Conservation (phyloP, 2,329 filamentous ascomycete genomes). For the Xylariomycetidae sp. region DNA sequence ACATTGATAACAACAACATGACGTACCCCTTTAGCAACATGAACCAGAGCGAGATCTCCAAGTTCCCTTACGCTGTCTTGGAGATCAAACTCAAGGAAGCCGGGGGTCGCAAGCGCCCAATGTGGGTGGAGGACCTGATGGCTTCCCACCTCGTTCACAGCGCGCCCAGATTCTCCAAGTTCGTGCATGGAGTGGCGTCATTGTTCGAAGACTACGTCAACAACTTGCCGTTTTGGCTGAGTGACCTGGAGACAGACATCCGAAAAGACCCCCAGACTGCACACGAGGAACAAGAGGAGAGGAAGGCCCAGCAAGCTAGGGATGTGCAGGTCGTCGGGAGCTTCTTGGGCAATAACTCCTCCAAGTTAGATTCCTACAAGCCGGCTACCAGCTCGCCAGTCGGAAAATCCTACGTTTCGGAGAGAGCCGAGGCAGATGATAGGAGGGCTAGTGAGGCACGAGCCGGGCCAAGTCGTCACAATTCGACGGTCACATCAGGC, state of each 20-base stretch:
- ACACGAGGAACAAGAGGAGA: conserved; percentile 86
- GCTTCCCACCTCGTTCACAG: conserved; percentile 86
- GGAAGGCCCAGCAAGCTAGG: conserved; percentile 72
- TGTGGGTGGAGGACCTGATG: conserved; percentile 91
- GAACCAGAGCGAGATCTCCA: conserved; percentile 83
- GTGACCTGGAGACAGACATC: conserved; percentile 87
- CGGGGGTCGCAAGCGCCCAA: conserved; percentile 59
- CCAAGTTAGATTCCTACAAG: conserved; percentile 47
- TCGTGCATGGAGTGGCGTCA: conserved; percentile 85
- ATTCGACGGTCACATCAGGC: conserved; percentile 18
- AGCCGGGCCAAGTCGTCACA: conserved; percentile 20
- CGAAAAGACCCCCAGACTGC: conserved; percentile 85
- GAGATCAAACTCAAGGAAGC: conserved; percentile 84
- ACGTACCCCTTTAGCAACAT: conserved; percentile 82
- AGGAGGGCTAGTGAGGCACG: conserved; percentile 39
- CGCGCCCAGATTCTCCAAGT: conserved; percentile 89
- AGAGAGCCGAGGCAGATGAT: too few species aligned
- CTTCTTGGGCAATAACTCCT: conserved; percentile 55
- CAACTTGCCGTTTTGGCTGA: conserved; percentile 92
- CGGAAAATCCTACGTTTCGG: conserved; percentile 57
- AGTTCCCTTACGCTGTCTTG: conserved; percentile 84
- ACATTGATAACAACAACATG: conserved; percentile 80
- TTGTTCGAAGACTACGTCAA: conserved; percentile 97
- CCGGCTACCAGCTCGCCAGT: conserved; percentile 60
- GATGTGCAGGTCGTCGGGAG: conserved; percentile 87